phyloP scores from a whole-genome alignment of 495 filamentous ascomycete genomes.

The Penicillium bovifimosum region DNA sequence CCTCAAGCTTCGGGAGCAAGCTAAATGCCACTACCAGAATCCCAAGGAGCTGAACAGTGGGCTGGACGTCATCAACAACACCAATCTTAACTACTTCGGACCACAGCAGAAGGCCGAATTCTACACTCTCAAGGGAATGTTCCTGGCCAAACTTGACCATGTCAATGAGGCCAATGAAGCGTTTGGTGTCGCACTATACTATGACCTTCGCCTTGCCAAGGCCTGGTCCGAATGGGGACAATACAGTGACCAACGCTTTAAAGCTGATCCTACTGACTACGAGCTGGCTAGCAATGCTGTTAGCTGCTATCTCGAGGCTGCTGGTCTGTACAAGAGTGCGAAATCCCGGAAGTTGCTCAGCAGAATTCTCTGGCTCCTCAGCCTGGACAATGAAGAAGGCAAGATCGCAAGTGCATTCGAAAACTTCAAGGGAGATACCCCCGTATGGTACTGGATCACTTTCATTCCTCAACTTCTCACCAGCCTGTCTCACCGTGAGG shows the following conservation, averaged over 20 bases:
- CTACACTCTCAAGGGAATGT: slow-evolving; percentile 99
- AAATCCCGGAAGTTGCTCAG: slow-evolving; percentile 96
- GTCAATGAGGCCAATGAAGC: slow-evolving; percentile 88
- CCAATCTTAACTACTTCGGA: slow-evolving; percentile 97
- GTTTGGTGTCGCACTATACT: slow-evolving; percentile 89
- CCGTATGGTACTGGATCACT: slow-evolving; percentile 99
- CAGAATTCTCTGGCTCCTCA: slow-evolving; percentile 92
- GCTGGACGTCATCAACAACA: slow-evolving; percentile 98
- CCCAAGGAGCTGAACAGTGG: slow-evolving; percentile 83
- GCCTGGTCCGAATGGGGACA: slow-evolving; percentile 99
- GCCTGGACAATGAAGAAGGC: slow-evolving; percentile 82
- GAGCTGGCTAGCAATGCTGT: slow-evolving; percentile 81
- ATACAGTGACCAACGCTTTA: slow-evolving; percentile 94
- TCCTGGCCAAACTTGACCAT: slow-evolving; percentile 85
- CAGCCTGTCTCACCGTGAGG: slow-evolving; percentile 84
- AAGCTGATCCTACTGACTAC: slow-evolving; percentile 74
- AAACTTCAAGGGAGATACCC: slow-evolving; percentile 90
- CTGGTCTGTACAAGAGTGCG: slow-evolving; percentile 90
- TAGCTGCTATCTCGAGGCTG: slow-evolving; percentile 93
- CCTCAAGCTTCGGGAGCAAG: slow-evolving; percentile 93
- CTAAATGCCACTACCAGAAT: slow-evolving; percentile 98
- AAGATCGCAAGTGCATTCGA: slow-evolving; percentile 77
- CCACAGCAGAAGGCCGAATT: slow-evolving; percentile 96
- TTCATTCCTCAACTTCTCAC: slow-evolving; percentile 95
- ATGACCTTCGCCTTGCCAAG: slow-evolving; percentile 90